These are phyloP conservation scores for Diutina neorugosa DNA, from an alignment of 1,139 yeast species.

Conservation along the genomic window DNA sequence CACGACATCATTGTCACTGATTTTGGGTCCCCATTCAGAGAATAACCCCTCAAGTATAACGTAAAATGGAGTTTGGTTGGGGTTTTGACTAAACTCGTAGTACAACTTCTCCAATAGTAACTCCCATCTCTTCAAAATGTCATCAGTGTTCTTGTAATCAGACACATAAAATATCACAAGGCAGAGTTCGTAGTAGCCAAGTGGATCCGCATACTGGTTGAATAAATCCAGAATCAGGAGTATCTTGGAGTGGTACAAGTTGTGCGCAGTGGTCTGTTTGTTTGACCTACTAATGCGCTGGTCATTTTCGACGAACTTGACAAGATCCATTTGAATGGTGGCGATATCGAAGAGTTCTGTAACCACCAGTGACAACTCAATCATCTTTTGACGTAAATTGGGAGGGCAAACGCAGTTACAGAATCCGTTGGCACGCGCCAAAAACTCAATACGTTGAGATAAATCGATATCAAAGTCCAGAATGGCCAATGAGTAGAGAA, in stretches of 20 bases:
- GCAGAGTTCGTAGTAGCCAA: slow-evolving; percentile 78
- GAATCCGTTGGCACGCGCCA: slow-evolving; percentile 88
- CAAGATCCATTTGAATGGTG: slow-evolving; percentile 73
- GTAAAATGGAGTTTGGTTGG: slow-evolving; percentile 28
- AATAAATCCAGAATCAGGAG: slow-evolving; percentile 67
- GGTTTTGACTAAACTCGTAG: slow-evolving; percentile 19
- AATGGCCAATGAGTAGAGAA: slow-evolving; percentile 60
- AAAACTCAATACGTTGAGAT: slow-evolving; percentile 69
- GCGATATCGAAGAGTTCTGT: slow-evolving; percentile 84
- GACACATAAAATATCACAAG: slow-evolving; percentile 69
- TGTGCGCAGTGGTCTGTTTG: slow-evolving; percentile 19
- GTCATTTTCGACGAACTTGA: slow-evolving; percentile 49
- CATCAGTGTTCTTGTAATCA: slow-evolving; percentile 67
- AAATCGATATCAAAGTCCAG: slow-evolving; percentile 63
- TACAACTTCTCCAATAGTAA: slow-evolving; percentile 40
- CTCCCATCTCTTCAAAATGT: slow-evolving; percentile 61
- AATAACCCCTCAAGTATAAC: slow-evolving; percentile 26
- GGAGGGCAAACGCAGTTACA: slow-evolving; percentile 82
- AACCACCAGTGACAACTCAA: slow-evolving; percentile 54
- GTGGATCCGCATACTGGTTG: slow-evolving; percentile 78
- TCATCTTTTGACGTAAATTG: slow-evolving; percentile 62
- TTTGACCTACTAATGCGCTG: slow-evolving; percentile 37
- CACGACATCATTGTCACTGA: slow-evolving; percentile 48
- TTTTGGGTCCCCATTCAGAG: slow-evolving; percentile 29
- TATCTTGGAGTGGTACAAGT: slow-evolving; percentile 52